A percentile compares a stretch with the other conserved stretches of the same genome.
Evolutionary conservation across 1,284 basidiomycete genomes (phyloP).

Genomic region (Earliella scabrosa): DNA sequence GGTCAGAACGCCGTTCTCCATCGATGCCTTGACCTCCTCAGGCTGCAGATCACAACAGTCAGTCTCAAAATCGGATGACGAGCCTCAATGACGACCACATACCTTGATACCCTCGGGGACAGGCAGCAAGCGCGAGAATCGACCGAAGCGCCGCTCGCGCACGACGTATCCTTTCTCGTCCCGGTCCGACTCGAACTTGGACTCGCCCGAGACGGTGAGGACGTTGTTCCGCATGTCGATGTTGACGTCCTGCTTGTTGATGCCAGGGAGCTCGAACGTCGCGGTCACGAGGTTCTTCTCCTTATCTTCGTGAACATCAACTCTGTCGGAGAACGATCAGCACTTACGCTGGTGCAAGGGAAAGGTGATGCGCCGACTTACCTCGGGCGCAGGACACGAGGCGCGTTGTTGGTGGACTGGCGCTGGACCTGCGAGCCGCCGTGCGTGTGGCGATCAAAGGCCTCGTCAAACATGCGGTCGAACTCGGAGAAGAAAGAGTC

Average conservation of each 20-base stretch:
- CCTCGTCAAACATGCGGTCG: constrained; percentile 53
- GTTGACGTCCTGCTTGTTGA: constrained; percentile 46
- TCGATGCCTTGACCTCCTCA: constrained; percentile 43
- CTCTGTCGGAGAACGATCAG: no score
- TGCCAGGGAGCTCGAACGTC: constrained; percentile 52
- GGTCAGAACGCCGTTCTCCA: constrained; percentile 46
- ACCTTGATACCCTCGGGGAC: constrained; percentile 50
- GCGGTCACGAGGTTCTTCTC: constrained; percentile 48
- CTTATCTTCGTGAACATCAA: constrained; percentile 51
- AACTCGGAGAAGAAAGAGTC: constrained; percentile 51
- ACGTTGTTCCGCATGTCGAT: constrained; percentile 47
- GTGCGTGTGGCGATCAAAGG: constrained; percentile 34
- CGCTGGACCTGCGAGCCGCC: constrained; percentile 17
- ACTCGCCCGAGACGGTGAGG: constrained; percentile 51
- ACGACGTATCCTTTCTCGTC: constrained; percentile 50
- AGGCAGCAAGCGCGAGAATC: constrained; percentile 48
- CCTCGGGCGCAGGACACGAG: constrained; percentile 22
- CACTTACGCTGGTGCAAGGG: no score
- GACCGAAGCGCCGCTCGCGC: constrained; percentile 53
- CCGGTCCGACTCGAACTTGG: constrained; percentile 35
- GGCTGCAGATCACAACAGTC: no score
- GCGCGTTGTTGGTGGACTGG: constrained; percentile 1
- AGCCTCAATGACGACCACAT: not conserved
- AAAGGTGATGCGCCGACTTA: no score
- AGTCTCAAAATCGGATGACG: no score